These are phyloP conservation scores for Chrysanthemum seticuspe DNA, from an alignment of 129 eudicot species.

Conservation along the genomic window DNA sequence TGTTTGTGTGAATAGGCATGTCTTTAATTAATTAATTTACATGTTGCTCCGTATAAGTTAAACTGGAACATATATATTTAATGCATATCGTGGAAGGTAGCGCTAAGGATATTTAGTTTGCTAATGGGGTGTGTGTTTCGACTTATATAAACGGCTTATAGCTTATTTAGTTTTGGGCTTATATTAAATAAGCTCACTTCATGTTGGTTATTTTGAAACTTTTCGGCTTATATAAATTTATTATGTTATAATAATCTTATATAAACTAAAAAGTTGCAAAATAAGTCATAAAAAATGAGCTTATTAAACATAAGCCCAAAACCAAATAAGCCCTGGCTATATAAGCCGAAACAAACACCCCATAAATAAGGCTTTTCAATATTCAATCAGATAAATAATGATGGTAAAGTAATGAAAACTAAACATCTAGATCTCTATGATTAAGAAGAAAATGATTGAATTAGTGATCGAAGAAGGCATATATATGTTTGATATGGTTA, in stretches of 20 bases:
- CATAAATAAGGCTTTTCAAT: not conserved
- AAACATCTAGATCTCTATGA: not conserved
- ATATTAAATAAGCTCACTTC: too few species aligned
- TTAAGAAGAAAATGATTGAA: not conserved
- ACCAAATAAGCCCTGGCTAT: too few species aligned
- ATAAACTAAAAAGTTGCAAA: too few species aligned
- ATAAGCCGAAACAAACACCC: too few species aligned
- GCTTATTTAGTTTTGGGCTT: too few species aligned
- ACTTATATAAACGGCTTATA: too few species aligned
- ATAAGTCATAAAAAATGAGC: too few species aligned
- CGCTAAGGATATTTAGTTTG: conserved; percentile 11
- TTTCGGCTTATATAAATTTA: too few species aligned
- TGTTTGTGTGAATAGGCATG: conserved; percentile 20
- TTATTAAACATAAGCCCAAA: too few species aligned
- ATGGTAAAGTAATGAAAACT: not conserved
- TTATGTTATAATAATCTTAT: too few species aligned
- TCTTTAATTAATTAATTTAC: conserved; percentile 6
- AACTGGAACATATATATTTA: conserved; percentile 8
- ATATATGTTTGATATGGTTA: conserved; percentile 7
- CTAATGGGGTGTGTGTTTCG: not conserved
- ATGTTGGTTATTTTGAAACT: too few species aligned
- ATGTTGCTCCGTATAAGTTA: conserved; percentile 11
- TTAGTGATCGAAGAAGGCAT: not conserved
- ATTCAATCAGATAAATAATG: not conserved
- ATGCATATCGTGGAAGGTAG: conserved; percentile 32